Base-by-base conservation (phyloP, 352 stramenopile genomes). In the Globisporangium polare region DNA sequence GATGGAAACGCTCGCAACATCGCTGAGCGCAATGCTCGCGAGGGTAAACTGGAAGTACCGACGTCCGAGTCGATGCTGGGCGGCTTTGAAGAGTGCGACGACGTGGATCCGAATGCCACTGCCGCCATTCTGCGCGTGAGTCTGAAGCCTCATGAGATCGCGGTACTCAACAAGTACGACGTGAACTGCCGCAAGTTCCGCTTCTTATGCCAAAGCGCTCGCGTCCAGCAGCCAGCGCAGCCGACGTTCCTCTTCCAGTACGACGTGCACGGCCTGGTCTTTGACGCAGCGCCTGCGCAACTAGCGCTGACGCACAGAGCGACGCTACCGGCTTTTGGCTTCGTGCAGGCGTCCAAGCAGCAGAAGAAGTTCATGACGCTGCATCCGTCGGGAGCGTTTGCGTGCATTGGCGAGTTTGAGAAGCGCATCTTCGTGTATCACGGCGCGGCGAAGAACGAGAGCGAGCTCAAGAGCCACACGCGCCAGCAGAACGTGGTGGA, bases 321-420 rank as follows among this genome's bases (percentile, higher is more conserved):
- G 17, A 91, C 84, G 6, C 69, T 93, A 18, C 84, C 79, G 53
- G 86, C 86, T 0, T 93, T 95, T 49, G 86, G 83, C 2, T 95
- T 91, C 39, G 86, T 95, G 2, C 86, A 95, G 63, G 86, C 86
- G 15, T 95, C 86, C 45, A 95, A 95, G 69, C 81, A 92, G 55
- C 80, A 93, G 58, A 93, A 93, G 59, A 95, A 93, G 74, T 92
- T 88, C 58, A 72, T 92, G 73, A 77, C 72, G 15, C 83, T 86
- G 45, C 73, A 89, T 17, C 64, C 77, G 6, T 62, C 59, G 0
- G 79, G 69, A 2, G 69, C 70, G 29, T 76, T 95, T n/a, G 83
- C 86, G 20, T 80, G 70, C 50, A 88, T 94, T 20, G 82, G 77
- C 53, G 86, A 95, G 58, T 90, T 92, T 60, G 77, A 92, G 51